A percentile compares a stretch with the other conserved stretches of the same genome.
Evolutionary conservation across 2,329 filamentous ascomycete species (phyloP).

Genomic region (Penicillium concentricum): DNA sequence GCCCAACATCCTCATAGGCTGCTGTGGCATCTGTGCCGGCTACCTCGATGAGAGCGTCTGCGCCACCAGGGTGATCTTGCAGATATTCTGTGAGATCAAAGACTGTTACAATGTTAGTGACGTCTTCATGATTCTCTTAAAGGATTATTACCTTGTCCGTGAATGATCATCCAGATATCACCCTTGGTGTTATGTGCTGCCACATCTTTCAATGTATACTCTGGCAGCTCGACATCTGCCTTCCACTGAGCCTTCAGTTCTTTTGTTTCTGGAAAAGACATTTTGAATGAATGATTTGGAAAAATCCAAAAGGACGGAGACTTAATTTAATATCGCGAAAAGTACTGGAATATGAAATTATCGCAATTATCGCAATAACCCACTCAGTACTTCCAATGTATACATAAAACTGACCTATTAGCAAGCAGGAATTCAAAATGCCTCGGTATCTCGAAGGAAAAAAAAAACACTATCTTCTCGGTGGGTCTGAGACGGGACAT

Average conservation of each 20-base stretch:
- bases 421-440: neutral
- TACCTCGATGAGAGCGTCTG: slow-evolving; percentile 41
- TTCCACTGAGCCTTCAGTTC: slow-evolving; percentile 19
- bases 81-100: slow-evolving; percentile 60
- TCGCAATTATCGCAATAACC: neutral
- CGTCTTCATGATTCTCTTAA: no score
- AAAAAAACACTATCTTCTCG: neutral
- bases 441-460: neutral
- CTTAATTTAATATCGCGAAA: neutral
- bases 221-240: slow-evolving; percentile 13
- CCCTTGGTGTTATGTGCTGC: slow-evolving; percentile 50
- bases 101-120: slow-evolving; percentile 40
- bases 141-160: slow-evolving; percentile 49
- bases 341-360: neutral
- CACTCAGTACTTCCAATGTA: neutral
- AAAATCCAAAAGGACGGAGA: neutral
- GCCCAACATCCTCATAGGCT: slow-evolving; percentile 47
- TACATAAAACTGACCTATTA: neutral
- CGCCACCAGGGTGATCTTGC: slow-evolving; percentile 56
- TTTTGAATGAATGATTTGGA: neutral
- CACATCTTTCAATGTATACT: slow-evolving; percentile 37
- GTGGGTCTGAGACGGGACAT: neutral
- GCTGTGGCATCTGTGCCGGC: slow-evolving; percentile 45
- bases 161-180: slow-evolving; percentile 57
- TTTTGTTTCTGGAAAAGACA: slow-evolving; percentile 13